These are phyloP conservation scores for Alternaria sp. DNA, from an alignment of 2,329 filamentous ascomycete species.

Conservation along the genomic window DNA sequence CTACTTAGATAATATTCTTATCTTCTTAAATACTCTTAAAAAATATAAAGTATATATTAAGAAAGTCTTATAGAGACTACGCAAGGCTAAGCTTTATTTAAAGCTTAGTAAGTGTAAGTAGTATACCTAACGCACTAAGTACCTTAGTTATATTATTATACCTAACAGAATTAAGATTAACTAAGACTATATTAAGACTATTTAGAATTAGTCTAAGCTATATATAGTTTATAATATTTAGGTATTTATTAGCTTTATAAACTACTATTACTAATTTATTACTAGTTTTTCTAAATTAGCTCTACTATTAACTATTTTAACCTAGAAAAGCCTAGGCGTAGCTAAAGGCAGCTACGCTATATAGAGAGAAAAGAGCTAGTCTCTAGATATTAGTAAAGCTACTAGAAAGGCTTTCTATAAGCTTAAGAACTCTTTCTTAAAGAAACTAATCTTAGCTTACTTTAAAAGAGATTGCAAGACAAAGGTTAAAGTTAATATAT, in stretches of 20 bases:
- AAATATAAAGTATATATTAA: not conserved
- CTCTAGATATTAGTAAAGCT: not conserved
- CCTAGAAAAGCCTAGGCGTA: not conserved
- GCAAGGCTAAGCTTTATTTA: not conserved
- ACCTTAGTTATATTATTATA: not conserved
- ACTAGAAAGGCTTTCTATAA: not conserved
- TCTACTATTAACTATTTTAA: not conserved
- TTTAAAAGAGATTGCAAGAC: not conserved
- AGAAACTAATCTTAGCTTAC: not conserved
- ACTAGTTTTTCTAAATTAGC: not conserved
- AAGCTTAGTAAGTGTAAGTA: not conserved
- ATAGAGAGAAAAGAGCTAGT: not conserved
- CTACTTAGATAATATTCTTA: not conserved
- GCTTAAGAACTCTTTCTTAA: not conserved
- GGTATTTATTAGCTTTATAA: not conserved
- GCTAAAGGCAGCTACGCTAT: not conserved
- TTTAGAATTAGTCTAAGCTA: not conserved
- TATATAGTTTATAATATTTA: not conserved
- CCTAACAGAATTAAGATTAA: not conserved
- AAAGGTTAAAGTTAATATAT: not conserved
- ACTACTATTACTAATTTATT: not conserved
- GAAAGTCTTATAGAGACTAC: not conserved
- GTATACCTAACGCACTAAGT: not conserved
- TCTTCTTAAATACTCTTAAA: not conserved
- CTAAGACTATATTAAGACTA: not conserved